Evolutionary conservation across 306 rosid genomes (phyloP).

Genomic region (Biancaea sappan): DNA sequence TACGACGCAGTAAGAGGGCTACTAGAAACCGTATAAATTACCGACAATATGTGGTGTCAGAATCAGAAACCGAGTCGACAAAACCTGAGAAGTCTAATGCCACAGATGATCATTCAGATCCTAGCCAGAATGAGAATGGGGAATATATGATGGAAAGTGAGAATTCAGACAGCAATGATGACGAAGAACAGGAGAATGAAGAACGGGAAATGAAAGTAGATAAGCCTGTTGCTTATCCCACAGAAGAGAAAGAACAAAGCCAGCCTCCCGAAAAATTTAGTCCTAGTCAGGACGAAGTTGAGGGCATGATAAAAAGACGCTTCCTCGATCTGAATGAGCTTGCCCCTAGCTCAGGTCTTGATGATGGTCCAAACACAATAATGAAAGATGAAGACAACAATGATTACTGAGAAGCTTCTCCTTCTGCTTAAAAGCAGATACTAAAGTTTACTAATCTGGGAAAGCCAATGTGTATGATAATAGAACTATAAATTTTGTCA

Average conservation of each 20-base stretch:
- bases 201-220: conserved; percentile 55
- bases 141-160: conserved; percentile 71
- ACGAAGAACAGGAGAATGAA: conserved; percentile 33
- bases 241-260: conserved; percentile 50
- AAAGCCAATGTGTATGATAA: conserved; percentile 63
- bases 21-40: conserved; percentile 74
- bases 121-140: conserved; percentile 73
- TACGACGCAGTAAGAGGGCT: conserved; percentile 95
- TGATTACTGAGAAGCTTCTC: conserved; percentile 59
- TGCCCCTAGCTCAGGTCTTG: conserved; percentile 87
- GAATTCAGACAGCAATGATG: conserved; percentile 64
- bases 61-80: conserved; percentile 74
- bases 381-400: conserved; percentile 65
- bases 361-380: conserved; percentile 66
- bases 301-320: conserved; percentile 63
- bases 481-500: conserved; percentile 73
- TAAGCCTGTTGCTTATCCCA: conserved; percentile 49
- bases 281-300: conserved; percentile 71
- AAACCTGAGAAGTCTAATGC: conserved; percentile 63
- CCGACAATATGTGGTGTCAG: conserved; percentile 70
- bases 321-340: conserved; percentile 92
- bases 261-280: conserved; percentile 62
- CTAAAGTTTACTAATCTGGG: conserved; percentile 37
- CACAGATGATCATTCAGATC: conserved; percentile 55
- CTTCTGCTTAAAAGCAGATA: conserved; percentile 33